Conservation (phyloP, 257 asterid genomes). For the Apocynum venetum region DNA sequence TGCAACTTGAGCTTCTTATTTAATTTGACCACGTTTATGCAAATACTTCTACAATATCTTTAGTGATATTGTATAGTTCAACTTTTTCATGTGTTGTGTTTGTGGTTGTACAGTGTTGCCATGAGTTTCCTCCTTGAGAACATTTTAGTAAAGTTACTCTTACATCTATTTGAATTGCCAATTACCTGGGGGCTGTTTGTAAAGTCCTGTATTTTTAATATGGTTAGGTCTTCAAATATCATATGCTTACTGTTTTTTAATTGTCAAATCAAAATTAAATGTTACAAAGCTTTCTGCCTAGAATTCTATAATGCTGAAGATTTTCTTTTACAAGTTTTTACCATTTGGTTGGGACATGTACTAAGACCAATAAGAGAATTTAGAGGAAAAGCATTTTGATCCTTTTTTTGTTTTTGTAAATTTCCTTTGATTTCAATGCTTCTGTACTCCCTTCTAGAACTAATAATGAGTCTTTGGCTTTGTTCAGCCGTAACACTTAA, state of each 20-base stretch:
- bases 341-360: background rate
- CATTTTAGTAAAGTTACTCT: background rate
- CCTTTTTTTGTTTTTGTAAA: no score
- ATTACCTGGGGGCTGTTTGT: background rate
- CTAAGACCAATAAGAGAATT: background rate
- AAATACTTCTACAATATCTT: no score
- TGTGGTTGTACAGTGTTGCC: background rate
- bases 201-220: background rate
- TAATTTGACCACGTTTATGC: background rate
- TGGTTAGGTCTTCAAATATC: background rate
- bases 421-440: background rate
- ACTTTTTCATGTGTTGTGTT: no score
- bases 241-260: background rate
- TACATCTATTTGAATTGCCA: background rate
- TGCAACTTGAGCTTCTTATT: background rate
- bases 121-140: background rate
- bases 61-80: no score
- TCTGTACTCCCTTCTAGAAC: no score
- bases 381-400: background rate
- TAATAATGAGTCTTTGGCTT: no score
- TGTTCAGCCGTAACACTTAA: background rate
- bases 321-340: background rate
- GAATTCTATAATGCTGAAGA: no score
- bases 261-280: no score
- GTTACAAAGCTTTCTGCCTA: background rate